phyloP scores from a whole-genome alignment of 441 rosid species.

The Euphorbia celastroides region DNA sequence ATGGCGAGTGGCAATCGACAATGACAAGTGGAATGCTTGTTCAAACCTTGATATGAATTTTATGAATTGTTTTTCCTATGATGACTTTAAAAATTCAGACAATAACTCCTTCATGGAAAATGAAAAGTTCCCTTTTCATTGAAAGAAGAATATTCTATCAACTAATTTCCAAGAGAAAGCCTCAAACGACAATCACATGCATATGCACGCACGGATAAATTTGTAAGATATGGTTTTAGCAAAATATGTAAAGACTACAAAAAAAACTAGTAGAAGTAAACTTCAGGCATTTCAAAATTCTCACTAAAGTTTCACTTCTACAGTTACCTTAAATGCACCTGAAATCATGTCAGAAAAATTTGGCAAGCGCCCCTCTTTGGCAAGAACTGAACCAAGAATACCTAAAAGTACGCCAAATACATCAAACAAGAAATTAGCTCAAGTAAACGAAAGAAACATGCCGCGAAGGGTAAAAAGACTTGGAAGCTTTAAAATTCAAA shows the following conservation, averaged over 20 bases:
- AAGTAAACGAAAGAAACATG: neutral
- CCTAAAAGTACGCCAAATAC: conserved; percentile 33
- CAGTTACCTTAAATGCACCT: conserved; percentile 68
- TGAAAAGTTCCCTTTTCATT: neutral
- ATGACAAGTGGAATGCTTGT: neutral
- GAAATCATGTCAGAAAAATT: conserved; percentile 52
- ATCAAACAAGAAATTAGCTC: neutral
- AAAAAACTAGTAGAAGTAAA: neutral
- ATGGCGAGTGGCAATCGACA: neutral
- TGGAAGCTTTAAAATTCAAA: neutral
- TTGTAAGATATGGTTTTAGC: neutral
- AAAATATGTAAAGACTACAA: neutral
- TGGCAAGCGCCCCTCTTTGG: conserved; percentile 57
- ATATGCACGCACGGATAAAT: neutral
- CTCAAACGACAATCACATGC: neutral
- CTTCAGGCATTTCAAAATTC: conserved; percentile 4
- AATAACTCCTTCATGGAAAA: neutral
- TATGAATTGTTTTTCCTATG: neutral
- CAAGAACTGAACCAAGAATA: conserved; percentile 78
- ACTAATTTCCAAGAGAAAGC: neutral
- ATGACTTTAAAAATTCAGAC: neutral
- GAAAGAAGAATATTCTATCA: neutral
- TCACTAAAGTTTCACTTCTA: conserved; percentile 4
- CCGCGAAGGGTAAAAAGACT: neutral
- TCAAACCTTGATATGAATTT: neutral